Base-by-base conservation (phyloP, 2,329 filamentous ascomycete species). In the Alternaria sp. region DNA sequence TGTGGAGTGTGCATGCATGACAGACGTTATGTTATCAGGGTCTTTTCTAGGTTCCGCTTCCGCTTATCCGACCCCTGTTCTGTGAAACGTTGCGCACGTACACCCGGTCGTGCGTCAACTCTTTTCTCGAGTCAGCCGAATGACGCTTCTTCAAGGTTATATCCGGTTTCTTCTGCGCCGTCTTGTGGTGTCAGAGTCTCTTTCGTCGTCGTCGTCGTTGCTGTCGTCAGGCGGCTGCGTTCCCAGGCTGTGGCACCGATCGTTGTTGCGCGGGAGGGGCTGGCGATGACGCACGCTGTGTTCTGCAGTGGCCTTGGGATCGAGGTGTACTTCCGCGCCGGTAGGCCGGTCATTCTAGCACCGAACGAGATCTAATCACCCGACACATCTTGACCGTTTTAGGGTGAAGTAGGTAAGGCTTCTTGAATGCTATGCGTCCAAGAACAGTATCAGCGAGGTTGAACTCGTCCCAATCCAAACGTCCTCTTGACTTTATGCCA, bases 51-150 rank as follows among this genome's bases (percentile, higher is more conserved):
- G 44, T 46, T 46, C 44, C 44, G 8, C 21, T 12, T 55, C 41
- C 41, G 54, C 54, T 58, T 58, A 58, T 23, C 20, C 30, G 30
- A 25, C 15, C 33, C 57, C 26, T 26, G 57, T 10, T 26, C 33
- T 14, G 41, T 53, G 56, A 53, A 56, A 61, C 60, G 60, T 61
- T 12, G 60, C 30, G 60, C 60, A 61, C 60, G 47, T 45, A 26
- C 47, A 43, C 21, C 55, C 60, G 55, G 55, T 18, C 28, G 28
- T 57, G 55, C 41, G 47, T 28, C 43, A 54, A 47, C 37, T 25
- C 41, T 41, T 50, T 55, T 28, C 41, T 50, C 60, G 60, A 51
- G 43, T 54, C 41, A 47, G 41, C 46, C 47, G 20, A 28, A 53
- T 47, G 20, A 15, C 41, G 26, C 37, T 43, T 41, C 33, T 41